Base-by-base conservation (phyloP, 163 green algal genomes). In the Trebouxiophyceae sp. region DNA sequence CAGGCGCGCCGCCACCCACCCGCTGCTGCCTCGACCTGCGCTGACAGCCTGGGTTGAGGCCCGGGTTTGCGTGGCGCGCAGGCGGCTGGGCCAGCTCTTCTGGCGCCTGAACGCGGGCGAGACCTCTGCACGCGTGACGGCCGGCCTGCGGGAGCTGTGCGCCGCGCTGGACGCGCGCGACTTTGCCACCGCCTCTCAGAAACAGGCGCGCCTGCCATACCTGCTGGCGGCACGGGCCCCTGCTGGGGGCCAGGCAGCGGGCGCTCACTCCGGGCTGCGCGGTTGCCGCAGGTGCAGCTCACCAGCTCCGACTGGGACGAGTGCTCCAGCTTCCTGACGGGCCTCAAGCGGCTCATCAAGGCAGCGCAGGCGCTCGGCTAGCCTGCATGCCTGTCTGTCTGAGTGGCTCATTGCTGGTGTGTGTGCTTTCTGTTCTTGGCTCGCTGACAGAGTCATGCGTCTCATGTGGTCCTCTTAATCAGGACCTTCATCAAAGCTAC, bases 281-380 rank as follows among this genome's bases (percentile, higher is more conserved):
- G 16, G 39, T 50, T 50, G 8, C 39, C 39, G 70, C 81, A 91
- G 81, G 81, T 89, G 5, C 66, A 79, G 45, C 78, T 99, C 67
- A 97, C 93, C 0, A 92, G 86, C 34, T 89, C 62, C 7, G 86
- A 97, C 74, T 99, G 93, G 92, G 92, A 97, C 66, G 93, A 98
- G 73, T 95, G 89, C 63, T 74, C 78, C 24, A 73, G 65, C 16
- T 99, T 90, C 91, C 76, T 99, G 50, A 93, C 87, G 20, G 89
- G 86, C 4, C 77, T 99, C 5, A 98, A 97, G 77, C 81, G 93
- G 4, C 80, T 99, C 23, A 88, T 98, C 64, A 98, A 97, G 80
- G 80, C 82, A 8, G 32, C 54, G 0, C 33, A 62, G n/a, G 64
- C 33, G 32, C 55, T 75, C 28, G 50, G 29, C 19, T 72, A 50